Evolutionary conservation across 1,284 basidiomycete genomes (phyloP).

Genomic region (Leccinum insolens): DNA sequence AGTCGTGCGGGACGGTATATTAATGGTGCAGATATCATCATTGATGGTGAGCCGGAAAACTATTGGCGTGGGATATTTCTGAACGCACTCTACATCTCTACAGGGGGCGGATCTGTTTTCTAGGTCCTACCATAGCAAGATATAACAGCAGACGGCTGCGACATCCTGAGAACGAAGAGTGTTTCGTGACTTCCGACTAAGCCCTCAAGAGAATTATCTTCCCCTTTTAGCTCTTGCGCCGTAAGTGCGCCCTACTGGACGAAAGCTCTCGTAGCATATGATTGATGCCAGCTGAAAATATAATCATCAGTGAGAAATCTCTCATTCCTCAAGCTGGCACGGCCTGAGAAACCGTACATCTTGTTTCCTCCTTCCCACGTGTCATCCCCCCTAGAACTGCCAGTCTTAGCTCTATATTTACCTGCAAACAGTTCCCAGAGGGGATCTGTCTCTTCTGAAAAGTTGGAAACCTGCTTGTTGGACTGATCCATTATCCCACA

Average conservation of each 20-base stretch:
- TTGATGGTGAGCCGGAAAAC: conserved; percentile 39
- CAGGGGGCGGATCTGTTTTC: conserved; percentile 31
- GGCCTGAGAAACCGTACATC: neutral
- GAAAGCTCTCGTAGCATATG: neutral
- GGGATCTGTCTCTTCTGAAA: neutral
- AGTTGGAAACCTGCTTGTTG: neutral
- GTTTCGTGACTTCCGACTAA: neutral
- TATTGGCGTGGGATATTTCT: neutral
- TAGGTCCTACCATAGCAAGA: conserved; percentile 7
- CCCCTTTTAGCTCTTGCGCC: conserved; percentile 8
- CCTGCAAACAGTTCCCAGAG: neutral
- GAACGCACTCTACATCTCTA: neutral
- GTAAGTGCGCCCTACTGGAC: neutral
- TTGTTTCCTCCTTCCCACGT: neutral
- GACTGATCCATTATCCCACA: neutral
- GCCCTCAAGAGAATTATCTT: neutral
- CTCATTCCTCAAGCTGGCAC: neutral
- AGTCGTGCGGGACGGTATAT: conserved; percentile 47
- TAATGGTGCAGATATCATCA: conserved; percentile 42
- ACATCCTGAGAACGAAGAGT: neutral
- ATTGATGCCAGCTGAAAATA: neutral
- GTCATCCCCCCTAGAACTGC: neutral
- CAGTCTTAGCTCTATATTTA: neutral
- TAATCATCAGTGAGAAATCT: conserved; percentile 5
- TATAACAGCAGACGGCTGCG: neutral